These are phyloP conservation scores for Ascochyta viciae-villosae DNA, from an alignment of 2,329 filamentous ascomycete species.

Conservation along the genomic window DNA sequence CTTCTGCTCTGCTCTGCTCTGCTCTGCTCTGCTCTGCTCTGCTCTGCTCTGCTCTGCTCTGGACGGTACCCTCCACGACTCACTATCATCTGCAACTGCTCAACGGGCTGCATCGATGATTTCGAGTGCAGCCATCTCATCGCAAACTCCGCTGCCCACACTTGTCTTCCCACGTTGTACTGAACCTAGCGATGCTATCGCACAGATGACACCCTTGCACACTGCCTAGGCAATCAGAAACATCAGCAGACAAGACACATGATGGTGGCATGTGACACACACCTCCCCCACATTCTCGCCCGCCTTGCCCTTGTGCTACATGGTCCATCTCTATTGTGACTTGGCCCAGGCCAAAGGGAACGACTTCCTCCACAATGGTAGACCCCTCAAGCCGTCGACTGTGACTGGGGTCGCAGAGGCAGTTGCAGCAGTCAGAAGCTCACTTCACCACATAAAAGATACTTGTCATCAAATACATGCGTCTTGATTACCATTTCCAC, in stretches of 20 bases:
- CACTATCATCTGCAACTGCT: slow-evolving; percentile 6
- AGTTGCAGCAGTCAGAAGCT: background rate
- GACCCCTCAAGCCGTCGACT: no score
- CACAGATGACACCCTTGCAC: slow-evolving; percentile 32
- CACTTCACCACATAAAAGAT: background rate
- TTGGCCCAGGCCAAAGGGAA: background rate
- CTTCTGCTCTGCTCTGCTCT: background rate
- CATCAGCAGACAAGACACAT: slow-evolving; percentile 27
- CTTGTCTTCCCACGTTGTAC: slow-evolving; percentile 11
- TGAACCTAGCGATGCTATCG: slow-evolving; percentile 12
- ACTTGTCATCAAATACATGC: no score
- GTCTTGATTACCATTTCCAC: background rate
- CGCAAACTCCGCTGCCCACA: slow-evolving; percentile 1
- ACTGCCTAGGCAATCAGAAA: slow-evolving; percentile 23
- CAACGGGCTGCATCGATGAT: background rate
- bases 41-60: no score
- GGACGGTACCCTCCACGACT: background rate
- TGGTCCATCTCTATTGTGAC: slow-evolving; percentile 4
- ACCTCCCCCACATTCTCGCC: slow-evolving; percentile 29
- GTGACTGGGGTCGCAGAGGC: background rate
- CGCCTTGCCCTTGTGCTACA: slow-evolving; percentile 11
- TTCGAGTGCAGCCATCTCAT: slow-evolving; percentile 8
- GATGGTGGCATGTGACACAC: slow-evolving; percentile 33
- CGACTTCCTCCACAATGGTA: background rate
- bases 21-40: background rate